Evolutionary conservation across 129 eudicot genomes (phyloP), one percentile per base, ranked within the genome.

Genomic region (Ambrosia artemisiifolia): DNA sequence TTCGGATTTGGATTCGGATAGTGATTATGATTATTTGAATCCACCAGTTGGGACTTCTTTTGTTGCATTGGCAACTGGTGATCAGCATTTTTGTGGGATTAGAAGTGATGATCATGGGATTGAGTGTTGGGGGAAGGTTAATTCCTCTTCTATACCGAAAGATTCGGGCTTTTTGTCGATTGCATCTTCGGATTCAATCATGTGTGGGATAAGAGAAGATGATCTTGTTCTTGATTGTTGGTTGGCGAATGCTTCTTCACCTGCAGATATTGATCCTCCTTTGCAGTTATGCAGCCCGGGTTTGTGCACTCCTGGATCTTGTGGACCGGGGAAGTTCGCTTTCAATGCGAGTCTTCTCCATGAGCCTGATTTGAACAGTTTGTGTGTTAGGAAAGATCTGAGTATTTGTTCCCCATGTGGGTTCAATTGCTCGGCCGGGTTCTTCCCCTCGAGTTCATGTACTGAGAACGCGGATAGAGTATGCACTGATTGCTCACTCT

Each of bases 251-350:
- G 72, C 72, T 20, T 50, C 84, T n/a, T 63, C 81, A 4, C 77
- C 80, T 3, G 76, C 76, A 0, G 84, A 88, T 62, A 85, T 82
- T 32, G 96, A 94, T 83, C 99, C 99, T 35, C 99, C 99, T 0
- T 63, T 94, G 87, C 91, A 94, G 89, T 68, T 94, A 61, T 94
- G 97, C 64, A 94, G 99, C 61, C 99, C 99, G 7, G 99, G 99
- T 0, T 66, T 94, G 34, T 94, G 99, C 53, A 70, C 70, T 40
- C 78, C 91, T 14, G 82, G 89, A 71, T 62, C 87, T 49, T 94
- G 99, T 67, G 87, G 85, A 3, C 76, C 66, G 33, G 93, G 91
- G 35, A 75, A 75, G 54, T 94, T 90, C 68, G 82, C 93, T 11
- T 94, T 88, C 81, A 90, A 90, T 63, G 99, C 99, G 2, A 94